A percentile compares a stretch with the other conserved stretches of the same genome.
These are phyloP conservation scores for Angophora floribunda DNA, from an alignment of 345 rosid species.

Conservation along the genomic window DNA sequence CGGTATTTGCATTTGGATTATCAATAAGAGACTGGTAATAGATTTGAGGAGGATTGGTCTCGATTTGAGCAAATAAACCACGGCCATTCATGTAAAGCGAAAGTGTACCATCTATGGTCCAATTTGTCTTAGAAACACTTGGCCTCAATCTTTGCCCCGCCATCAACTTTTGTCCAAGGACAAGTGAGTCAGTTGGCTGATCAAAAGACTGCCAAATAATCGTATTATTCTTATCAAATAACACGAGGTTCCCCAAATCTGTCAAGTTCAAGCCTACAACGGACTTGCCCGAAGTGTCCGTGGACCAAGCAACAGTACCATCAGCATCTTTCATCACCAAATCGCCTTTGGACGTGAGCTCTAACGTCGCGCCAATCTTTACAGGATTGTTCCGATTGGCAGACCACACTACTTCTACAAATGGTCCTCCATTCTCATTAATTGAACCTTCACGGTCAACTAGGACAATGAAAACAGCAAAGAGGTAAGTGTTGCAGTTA, in stretches of 20 bases:
- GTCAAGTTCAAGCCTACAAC: background rate
- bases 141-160: background rate
- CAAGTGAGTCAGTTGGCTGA: background rate
- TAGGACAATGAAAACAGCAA: background rate
- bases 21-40: background rate
- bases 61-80: background rate
- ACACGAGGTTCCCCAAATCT: background rate
- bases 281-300: background rate
- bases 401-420: slow-evolving; percentile 7
- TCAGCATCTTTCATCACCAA: background rate
- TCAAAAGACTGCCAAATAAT: background rate
- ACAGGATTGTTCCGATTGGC: background rate
- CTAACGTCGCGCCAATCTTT: background rate
- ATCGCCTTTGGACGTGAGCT: background rate
- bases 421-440: background rate
- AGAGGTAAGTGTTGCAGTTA: background rate
- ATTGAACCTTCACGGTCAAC: no score
- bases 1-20: background rate
- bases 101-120: background rate
- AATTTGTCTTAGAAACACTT: background rate
- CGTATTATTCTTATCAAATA: background rate
- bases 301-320: background rate
- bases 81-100: background rate
- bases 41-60: background rate
- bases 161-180: background rate